These are phyloP conservation scores for Stachybotrys echinatus DNA, from an alignment of 2,329 filamentous ascomycete genomes.

Conservation along the genomic window DNA sequence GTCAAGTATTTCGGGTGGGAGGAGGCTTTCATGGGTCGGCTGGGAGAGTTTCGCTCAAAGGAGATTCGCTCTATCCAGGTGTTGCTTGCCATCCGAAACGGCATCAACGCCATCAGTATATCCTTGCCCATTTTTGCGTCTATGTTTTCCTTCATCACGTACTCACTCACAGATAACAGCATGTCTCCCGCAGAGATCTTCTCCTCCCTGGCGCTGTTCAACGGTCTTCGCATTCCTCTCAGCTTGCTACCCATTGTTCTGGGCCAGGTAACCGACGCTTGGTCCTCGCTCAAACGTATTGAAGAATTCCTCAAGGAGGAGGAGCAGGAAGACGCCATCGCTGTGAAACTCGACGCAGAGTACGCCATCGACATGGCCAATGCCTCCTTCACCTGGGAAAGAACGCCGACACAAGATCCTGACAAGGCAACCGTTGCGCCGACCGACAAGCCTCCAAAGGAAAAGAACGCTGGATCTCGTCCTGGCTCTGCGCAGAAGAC, in stretches of 20 bases:
- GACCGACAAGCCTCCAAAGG: constrained; percentile 40
- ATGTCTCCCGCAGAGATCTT: constrained; percentile 77
- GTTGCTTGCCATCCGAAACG: constrained; percentile 77
- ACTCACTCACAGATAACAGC: constrained; percentile 58
- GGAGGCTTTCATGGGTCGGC: constrained; percentile 71
- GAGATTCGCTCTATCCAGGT: constrained; percentile 85
- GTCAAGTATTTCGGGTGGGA: constrained; percentile 99
- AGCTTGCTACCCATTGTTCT: constrained; percentile 86
- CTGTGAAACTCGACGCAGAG: constrained; percentile 49
- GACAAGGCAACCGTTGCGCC: constrained; percentile 35
- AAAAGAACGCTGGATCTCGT: constrained; percentile 19
- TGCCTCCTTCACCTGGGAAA: constrained; percentile 86
- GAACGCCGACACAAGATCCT: constrained; percentile 49
- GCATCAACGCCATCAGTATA: constrained; percentile 77
- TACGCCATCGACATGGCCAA: constrained; percentile 66
- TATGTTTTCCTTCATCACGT: constrained; percentile 91
- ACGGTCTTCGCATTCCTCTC: constrained; percentile 81
- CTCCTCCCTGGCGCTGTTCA: constrained; percentile 91
- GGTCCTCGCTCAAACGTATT: constrained; percentile 77
- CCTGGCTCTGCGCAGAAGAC: constrained; percentile 1
- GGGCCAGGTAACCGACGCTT: constrained; percentile 84
- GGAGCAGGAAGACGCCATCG: constrained; percentile 70
- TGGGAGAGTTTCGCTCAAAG: constrained; percentile 65
- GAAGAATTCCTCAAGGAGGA: constrained; percentile 85
- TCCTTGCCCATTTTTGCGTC: constrained; percentile 89